Evolutionary conservation across 768 basidiomycete genomes (phyloP).

Genomic region (Phanerochaete carnosa): DNA sequence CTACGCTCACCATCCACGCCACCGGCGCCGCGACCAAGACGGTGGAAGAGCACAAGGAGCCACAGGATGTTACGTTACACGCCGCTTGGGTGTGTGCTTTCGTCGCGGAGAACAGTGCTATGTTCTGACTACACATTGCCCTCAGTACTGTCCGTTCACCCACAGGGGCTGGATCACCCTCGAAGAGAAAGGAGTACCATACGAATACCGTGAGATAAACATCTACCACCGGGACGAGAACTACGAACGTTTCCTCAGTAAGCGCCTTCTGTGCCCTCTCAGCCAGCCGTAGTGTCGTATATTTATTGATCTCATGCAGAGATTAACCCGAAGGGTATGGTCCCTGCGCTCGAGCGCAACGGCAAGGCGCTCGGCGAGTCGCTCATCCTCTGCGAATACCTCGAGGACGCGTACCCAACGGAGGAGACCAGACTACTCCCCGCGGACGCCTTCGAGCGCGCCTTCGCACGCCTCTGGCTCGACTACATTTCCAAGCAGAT

Average conservation of each 20-base stretch:
- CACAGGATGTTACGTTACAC: slow-evolving; percentile 52
- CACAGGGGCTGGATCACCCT: slow-evolving; percentile 60
- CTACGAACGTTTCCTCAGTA: slow-evolving; percentile 46
- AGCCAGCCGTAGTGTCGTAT: not conserved
- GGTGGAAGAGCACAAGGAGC: slow-evolving; percentile 44
- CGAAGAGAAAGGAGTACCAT: slow-evolving; percentile 59
- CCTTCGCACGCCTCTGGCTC: slow-evolving; percentile 47
- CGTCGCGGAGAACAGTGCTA: not conserved
- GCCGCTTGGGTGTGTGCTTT: slow-evolving; percentile 44
- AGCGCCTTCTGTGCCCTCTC: slow-evolving; percentile 14
- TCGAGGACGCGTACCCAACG: slow-evolving; percentile 52
- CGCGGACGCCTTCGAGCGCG: slow-evolving; percentile 42
- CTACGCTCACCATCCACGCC: slow-evolving; percentile 43
- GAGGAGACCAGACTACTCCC: slow-evolving; percentile 43
- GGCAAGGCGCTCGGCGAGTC: slow-evolving; percentile 56
- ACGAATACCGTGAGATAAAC: slow-evolving; percentile 60
- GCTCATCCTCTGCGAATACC: slow-evolving; percentile 53
- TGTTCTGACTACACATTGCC: not conserved
- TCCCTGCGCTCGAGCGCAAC: slow-evolving; percentile 49
- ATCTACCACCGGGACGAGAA: slow-evolving; percentile 50
- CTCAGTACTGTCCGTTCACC: slow-evolving; percentile 50
- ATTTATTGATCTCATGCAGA: slow-evolving; percentile 18
- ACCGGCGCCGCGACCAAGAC: slow-evolving; percentile 48
- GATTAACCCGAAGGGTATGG: slow-evolving; percentile 64
- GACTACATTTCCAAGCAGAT: slow-evolving; percentile 48